Evolutionary conservation across 768 basidiomycete genomes (phyloP), one percentile per base, ranked within the genome.

Genomic region (Fomitopsis serialis): DNA sequence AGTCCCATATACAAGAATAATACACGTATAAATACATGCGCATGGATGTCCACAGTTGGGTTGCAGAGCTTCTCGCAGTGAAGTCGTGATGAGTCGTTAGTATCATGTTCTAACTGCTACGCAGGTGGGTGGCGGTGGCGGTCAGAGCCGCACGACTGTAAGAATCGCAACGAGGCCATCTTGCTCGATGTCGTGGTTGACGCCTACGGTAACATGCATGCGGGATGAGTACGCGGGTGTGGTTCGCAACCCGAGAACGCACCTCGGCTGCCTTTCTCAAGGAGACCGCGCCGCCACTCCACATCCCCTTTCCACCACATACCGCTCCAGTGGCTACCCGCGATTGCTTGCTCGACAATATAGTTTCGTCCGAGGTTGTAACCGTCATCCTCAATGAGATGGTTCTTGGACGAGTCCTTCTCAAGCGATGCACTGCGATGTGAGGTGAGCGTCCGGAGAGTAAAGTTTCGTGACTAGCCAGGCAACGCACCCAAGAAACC

Each of bases 301-400:
- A 93, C 78, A 2, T 86, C 79, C 2, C 90, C 88, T 59, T 75
- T 72, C 91, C 91, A 94, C 74, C 78, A 82, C 53, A 78, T 74
- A 3, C 81, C 78, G 32, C 78, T 78, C 79, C 83, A 87, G 19
- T 74, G 71, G 36, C 79, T 76, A 21, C 85, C 86, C 2, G 74
- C 68, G 15, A 78, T 60, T 10, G 92, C 91, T 8, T 73, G 79
- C 42, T 78, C 73, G 17, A 94, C 89, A 48, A 94, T 70, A 72
- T 78, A 83, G 70, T 94, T 85, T 10, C 92, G 81, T 9, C 92
- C 92, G 55, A 79, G 68, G 62, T 94, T 92, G 64, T 92, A 94
- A 1, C 92, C 92, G 56, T 94, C 70, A 4, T 80, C 79, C 11
- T 81, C 77, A 50, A 94, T 92, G 64, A 75, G 83, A 63, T 94